A percentile compares a stretch with the other conserved stretches of the same genome.
These are phyloP conservation scores for Ceratocystis lukuohia DNA, from an alignment of 2,329 filamentous ascomycete genomes.

Conservation along the genomic window DNA sequence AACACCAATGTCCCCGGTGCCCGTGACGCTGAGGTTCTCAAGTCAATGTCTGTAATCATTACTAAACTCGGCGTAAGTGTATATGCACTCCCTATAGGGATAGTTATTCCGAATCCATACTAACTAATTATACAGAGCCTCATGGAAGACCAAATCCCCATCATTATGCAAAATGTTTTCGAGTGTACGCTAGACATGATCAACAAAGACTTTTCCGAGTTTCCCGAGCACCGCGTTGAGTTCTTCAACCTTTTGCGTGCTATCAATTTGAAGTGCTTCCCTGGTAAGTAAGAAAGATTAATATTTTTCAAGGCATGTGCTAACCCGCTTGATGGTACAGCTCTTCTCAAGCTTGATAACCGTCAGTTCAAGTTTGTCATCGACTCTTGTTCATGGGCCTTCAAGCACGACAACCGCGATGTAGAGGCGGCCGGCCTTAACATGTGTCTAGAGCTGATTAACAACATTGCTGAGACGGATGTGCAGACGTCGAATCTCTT, in stretches of 20 bases:
- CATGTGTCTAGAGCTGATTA: conserved; percentile 96
- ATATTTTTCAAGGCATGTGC: neutral
- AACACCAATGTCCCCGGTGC: conserved; percentile 93
- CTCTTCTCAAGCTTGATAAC: conserved; percentile 84
- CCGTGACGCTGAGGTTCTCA: conserved; percentile 88
- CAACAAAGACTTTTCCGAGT: conserved; percentile 99
- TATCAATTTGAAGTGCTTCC: conserved; percentile 97
- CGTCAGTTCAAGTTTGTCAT: conserved; percentile 99
- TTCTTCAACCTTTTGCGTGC: conserved; percentile 95
- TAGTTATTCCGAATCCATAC: conserved; percentile 21
- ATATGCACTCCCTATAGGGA: conserved; percentile 18
- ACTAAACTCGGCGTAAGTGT: conserved; percentile 81
- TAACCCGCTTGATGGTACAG: conserved; percentile 25
- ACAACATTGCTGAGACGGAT: conserved; percentile 92
- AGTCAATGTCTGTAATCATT: conserved; percentile 95
- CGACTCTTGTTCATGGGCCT: conserved; percentile 99
- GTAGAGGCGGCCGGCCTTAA: conserved; percentile 92
- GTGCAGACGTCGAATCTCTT: conserved; percentile 77
- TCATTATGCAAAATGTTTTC: conserved; percentile 97
- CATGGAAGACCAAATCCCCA: conserved; percentile 96
- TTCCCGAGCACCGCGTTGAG: conserved; percentile 96
- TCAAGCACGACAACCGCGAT: conserved; percentile 97
- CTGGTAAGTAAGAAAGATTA: conserved; percentile 34
- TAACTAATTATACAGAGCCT: conserved; percentile 46
- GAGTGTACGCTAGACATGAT: conserved; percentile 99